phyloP scores from a whole-genome alignment of 2,329 filamentous ascomycete species.

The Reticulascus tulasneorum region DNA sequence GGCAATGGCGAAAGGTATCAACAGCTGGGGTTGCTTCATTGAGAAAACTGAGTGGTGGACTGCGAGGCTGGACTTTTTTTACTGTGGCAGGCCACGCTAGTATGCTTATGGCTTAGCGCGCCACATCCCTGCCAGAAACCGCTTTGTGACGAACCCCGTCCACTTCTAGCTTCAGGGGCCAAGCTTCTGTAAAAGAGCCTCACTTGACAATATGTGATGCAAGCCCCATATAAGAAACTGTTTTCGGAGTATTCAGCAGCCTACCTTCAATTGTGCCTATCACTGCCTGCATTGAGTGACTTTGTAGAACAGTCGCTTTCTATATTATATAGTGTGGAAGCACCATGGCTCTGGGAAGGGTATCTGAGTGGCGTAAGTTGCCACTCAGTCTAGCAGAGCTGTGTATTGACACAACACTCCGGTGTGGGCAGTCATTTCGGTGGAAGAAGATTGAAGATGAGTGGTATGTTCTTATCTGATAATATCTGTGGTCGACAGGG shows the following conservation, averaged over 20 bases:
- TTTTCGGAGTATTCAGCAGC: too few relatives aligned
- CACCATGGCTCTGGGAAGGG: constrained; percentile 37
- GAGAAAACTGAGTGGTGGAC: constrained; percentile 8
- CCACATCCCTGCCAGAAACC: neutral
- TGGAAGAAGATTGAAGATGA: constrained; percentile 84
- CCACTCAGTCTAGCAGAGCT: constrained; percentile 80
- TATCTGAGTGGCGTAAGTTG: constrained; percentile 82
- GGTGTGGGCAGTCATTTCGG: constrained; percentile 94
- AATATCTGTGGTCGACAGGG: too few relatives aligned
- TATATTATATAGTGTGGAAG: too few relatives aligned
- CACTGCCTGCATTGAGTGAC: too few relatives aligned
- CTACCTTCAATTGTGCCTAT: too few relatives aligned
- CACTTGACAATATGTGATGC: too few relatives aligned
- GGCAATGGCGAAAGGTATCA: constrained; percentile 1
- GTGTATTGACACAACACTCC: constrained; percentile 88
- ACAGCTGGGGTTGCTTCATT: constrained; percentile 2
- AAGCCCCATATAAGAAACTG: too few relatives aligned
- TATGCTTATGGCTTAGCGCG: neutral
- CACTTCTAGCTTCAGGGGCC: neutral
- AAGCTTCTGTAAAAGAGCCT: too few relatives aligned
- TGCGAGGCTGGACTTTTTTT: constrained; percentile 16
- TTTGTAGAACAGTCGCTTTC: too few relatives aligned
- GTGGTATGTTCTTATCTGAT: too few relatives aligned
- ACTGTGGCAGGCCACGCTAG: neutral
- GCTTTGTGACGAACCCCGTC: neutral